Conservation (phyloP, 495 filamentous ascomycete genomes). For the Penicillium goetzii region DNA sequence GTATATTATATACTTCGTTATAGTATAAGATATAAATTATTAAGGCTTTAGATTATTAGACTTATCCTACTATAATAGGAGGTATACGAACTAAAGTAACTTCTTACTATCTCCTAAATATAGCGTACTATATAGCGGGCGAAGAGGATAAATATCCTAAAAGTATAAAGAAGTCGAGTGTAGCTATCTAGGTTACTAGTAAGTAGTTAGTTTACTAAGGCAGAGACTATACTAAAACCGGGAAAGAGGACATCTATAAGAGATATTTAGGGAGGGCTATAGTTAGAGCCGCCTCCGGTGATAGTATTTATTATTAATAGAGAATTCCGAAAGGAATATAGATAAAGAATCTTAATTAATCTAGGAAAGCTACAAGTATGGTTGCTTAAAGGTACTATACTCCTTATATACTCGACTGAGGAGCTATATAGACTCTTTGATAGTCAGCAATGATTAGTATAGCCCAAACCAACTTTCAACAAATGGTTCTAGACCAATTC, state of each 20-base stretch:
- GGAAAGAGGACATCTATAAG: slow-evolving; percentile 32
- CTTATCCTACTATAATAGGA: slow-evolving; percentile 16
- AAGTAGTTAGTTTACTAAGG: slow-evolving; percentile 28
- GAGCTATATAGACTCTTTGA: no score
- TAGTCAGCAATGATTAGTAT: no score
- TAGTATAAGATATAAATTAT: slow-evolving; percentile 36
- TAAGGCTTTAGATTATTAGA: slow-evolving; percentile 31
- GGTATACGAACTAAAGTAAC: slow-evolving; percentile 36
- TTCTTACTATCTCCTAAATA: slow-evolving; percentile 28
- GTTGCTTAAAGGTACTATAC: no score
- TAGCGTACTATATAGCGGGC: slow-evolving; percentile 29
- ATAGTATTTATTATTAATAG: neutral
- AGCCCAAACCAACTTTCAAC: no score
- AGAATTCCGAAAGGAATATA: no score
- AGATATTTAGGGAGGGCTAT: slow-evolving; percentile 34
- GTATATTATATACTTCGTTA: slow-evolving; percentile 35
- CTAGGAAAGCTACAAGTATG: no score
- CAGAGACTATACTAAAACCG: slow-evolving; percentile 25
- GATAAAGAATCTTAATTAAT: no score
- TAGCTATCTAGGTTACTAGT: slow-evolving; percentile 29
- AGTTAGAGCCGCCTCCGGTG: slow-evolving; percentile 1
- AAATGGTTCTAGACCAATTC: no score
- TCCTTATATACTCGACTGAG: no score
- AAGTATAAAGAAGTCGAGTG: slow-evolving; percentile 27
- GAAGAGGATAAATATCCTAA: slow-evolving; percentile 31